Percentiles rank a stretch among this genome's conserved stretches.
phyloP scores from a whole-genome alignment of 2,329 filamentous ascomycete genomes.

The Neofusicoccum sp. region DNA sequence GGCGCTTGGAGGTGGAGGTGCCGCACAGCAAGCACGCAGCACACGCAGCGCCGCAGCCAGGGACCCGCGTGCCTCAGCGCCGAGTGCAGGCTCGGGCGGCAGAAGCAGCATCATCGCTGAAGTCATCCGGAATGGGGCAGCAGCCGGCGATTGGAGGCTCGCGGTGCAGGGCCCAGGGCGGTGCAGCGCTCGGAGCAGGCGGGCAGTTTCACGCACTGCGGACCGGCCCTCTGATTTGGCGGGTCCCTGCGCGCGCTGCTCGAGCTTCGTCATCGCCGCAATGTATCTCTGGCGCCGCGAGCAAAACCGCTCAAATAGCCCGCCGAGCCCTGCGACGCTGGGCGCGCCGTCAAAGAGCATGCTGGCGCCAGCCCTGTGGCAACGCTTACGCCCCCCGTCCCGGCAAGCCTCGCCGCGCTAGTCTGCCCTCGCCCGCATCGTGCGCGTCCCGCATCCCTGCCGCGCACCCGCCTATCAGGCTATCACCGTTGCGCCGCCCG shows the following conservation, averaged over 20 bases:
- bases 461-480: background rate
- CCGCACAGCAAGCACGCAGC: background rate
- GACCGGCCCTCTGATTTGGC: conserved; percentile 10
- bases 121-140: too few relatives aligned
- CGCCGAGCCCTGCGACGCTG: background rate
- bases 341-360: conserved; percentile 34
- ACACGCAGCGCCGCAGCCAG: too few relatives aligned
- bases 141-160: too few relatives aligned
- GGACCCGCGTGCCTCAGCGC: too few relatives aligned
- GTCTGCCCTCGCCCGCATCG: background rate
- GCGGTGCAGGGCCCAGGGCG: background rate
- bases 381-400: background rate
- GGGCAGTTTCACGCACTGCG: background rate
- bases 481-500: background rate
- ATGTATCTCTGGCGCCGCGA: conserved; percentile 16
- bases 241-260: background rate
- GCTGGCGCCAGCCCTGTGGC: conserved; percentile 71
- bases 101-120: background rate
- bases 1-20: background rate
- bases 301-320: background rate
- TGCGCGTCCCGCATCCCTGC: background rate
- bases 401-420: background rate
- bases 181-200: conserved; percentile 1
- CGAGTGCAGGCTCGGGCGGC: too few relatives aligned
- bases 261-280: conserved; percentile 9